A percentile compares a stretch with the other conserved stretches of the same genome.
phyloP scores from a whole-genome alignment of 352 stramenopile species.

The Phytophthora brassicae region DNA sequence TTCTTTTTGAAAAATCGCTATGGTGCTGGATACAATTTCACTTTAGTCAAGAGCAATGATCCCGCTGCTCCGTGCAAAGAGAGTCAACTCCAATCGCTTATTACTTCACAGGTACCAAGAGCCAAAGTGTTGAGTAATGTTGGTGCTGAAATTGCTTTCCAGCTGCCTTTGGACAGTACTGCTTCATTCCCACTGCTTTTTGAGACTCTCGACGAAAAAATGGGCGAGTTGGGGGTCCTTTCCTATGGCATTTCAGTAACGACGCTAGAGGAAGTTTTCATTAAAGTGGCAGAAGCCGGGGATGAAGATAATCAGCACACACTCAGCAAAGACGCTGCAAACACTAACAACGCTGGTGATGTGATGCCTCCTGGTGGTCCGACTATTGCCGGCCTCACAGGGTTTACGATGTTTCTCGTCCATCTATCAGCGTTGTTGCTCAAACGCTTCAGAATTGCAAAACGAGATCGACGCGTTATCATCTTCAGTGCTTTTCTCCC shows the following conservation, averaged over 20 bases:
- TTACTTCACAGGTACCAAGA: slow-evolving; percentile 27
- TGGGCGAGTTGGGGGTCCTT: slow-evolving; percentile 35
- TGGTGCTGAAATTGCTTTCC: slow-evolving; percentile 71
- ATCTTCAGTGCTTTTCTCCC: slow-evolving; percentile 52
- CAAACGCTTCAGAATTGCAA: slow-evolving; percentile 53
- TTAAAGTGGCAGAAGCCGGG: slow-evolving; percentile 56
- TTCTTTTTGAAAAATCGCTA: slow-evolving; percentile 77
- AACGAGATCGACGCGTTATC: slow-evolving; percentile 46
- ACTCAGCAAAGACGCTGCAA: too few species aligned
- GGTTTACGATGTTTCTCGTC: too few species aligned
- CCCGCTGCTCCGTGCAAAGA: slow-evolving; percentile 23
- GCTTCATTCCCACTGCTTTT: slow-evolving; percentile 59
- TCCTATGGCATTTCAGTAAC: slow-evolving; percentile 80
- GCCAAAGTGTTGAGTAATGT: slow-evolving; percentile 61
- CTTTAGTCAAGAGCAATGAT: slow-evolving; percentile 56
- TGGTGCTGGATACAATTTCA: slow-evolving; percentile 65
- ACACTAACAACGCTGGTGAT: too few species aligned
- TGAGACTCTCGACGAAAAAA: slow-evolving; percentile 46
- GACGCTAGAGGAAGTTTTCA: slow-evolving; percentile 74
- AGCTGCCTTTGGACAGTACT: slow-evolving; percentile 49
- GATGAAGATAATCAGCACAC: slow-evolving; percentile 45
- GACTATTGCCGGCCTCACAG: too few species aligned
- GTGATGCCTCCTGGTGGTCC: too few species aligned
- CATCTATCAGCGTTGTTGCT: slow-evolving; percentile 48
- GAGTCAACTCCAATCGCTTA: slow-evolving; percentile 25